Percentiles rank a stretch among this genome's conserved stretches.
Conservation (phyloP, 2,329 filamentous ascomycete species). For the Sporothrix schenckii region DNA sequence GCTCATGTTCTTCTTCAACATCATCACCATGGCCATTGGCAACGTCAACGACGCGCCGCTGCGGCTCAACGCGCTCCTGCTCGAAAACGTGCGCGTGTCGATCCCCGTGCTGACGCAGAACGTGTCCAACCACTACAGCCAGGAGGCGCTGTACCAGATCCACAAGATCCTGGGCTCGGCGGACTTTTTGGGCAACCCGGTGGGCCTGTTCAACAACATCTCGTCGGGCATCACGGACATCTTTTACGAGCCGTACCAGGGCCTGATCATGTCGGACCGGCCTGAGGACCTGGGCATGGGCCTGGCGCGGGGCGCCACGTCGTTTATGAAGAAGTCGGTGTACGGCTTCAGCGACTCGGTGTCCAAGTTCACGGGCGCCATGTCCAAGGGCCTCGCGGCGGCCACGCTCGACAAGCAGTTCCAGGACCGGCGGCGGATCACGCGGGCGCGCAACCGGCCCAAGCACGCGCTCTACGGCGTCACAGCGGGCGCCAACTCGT, state of each 20-base stretch:
- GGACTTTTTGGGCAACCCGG: conserved; percentile 96
- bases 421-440: conserved; percentile 93
- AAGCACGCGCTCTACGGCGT: conserved; percentile 98
- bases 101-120: conserved; percentile 81
- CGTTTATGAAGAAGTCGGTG: conserved; percentile 97
- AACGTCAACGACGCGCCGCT: conserved; percentile 98
- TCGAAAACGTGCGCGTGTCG: conserved; percentile 94
- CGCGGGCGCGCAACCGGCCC: conserved; percentile 85
- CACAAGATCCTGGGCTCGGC: conserved; percentile 97
- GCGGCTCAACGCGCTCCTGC: conserved; percentile 85
- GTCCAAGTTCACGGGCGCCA: conserved; percentile 94
- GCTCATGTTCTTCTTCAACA: conserved; percentile 97
- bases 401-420: conserved; percentile 98
- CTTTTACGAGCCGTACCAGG: conserved; percentile 98
- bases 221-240: conserved; percentile 96
- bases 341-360: conserved; percentile 97
- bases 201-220: conserved; percentile 97
- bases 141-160: conserved; percentile 92
- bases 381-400: conserved; percentile 93
- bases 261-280: conserved; percentile 91
- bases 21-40: conserved; percentile 98
- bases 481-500: conserved; percentile 90
- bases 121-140: conserved; percentile 91
- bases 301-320: conserved; percentile 94
- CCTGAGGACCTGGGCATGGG: conserved; percentile 94